Conservation (phyloP, 2,329 filamentous ascomycete species). For the Ophiostoma australiae region DNA sequence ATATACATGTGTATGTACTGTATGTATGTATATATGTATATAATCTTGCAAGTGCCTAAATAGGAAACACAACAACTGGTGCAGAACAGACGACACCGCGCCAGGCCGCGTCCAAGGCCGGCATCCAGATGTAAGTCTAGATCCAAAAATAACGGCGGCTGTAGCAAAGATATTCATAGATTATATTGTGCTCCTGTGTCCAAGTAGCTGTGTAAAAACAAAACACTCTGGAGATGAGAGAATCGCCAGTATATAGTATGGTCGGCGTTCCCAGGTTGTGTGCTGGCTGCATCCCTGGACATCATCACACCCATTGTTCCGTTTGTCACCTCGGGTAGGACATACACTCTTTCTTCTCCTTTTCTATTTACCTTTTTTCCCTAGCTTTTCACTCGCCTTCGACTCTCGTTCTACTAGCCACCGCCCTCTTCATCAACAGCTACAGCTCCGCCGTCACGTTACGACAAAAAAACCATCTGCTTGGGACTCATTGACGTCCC, state of each 20-base stretch:
- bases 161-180: background rate
- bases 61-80: background rate
- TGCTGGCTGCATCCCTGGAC: background rate
- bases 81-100: background rate
- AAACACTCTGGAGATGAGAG: background rate
- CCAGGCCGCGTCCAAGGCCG: background rate
- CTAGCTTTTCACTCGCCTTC: background rate
- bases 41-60: background rate
- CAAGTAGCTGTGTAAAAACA: too few relatives aligned
- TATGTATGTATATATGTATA: background rate
- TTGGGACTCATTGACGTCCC: background rate
- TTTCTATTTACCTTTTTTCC: background rate
- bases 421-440: background rate
- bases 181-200: too few relatives aligned
- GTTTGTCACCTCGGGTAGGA: background rate
- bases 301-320: background rate
- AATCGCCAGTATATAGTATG: background rate
- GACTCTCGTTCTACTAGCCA: background rate
- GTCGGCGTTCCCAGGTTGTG: conserved; percentile 11
- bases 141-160: conserved; percentile 13
- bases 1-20: background rate
- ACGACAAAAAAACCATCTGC: background rate
- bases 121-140: background rate
- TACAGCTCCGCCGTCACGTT: background rate
- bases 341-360: background rate